Conservation (phyloP, 192 early-diverging fungal species). For the Coemansia asiatica region DNA sequence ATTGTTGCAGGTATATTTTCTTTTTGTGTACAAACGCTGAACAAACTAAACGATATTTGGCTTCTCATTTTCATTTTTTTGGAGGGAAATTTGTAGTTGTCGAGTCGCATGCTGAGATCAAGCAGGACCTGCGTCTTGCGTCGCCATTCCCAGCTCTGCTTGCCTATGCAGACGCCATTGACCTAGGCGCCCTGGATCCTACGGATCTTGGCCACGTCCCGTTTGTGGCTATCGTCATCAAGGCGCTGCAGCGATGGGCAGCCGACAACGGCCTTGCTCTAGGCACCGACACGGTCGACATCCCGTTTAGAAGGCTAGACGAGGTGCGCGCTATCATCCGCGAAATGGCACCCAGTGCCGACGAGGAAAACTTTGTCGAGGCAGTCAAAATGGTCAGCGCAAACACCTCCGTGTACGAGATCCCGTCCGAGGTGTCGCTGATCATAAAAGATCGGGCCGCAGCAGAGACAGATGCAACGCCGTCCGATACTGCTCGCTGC, state of each 20-base stretch:
- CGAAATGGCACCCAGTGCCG: slow-evolving; percentile 58
- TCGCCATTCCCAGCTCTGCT: slow-evolving; percentile 74
- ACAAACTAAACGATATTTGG: no score
- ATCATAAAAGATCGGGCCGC: slow-evolving; percentile 34
- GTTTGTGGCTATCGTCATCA: slow-evolving; percentile 77
- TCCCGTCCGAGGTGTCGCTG: slow-evolving; percentile 19
- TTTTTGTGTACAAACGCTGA: no score
- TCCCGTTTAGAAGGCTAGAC: slow-evolving; percentile 61
- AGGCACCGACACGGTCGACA: slow-evolving; percentile 56
- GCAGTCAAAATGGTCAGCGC: slow-evolving; percentile 64
- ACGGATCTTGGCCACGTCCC: slow-evolving; percentile 82
- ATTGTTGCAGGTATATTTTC: no score
- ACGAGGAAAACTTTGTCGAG: slow-evolving; percentile 90
- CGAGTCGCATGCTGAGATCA: slow-evolving; percentile 82
- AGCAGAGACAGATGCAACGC: slow-evolving; percentile 20
- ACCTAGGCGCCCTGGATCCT: slow-evolving; percentile 66
- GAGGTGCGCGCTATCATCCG: slow-evolving; percentile 66
- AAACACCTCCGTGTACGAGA: slow-evolving; percentile 63
- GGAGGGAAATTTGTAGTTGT: slow-evolving; percentile 78
- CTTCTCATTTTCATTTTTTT: no score
- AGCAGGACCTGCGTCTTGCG: slow-evolving; percentile 80
- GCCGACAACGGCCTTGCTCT: slow-evolving; percentile 38
- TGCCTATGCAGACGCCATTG: slow-evolving; percentile 62
- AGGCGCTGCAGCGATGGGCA: slow-evolving; percentile 77
- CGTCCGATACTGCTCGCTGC: no score